Conservation (phyloP, 495 filamentous ascomycete genomes). For the Cercophora scortea region DNA sequence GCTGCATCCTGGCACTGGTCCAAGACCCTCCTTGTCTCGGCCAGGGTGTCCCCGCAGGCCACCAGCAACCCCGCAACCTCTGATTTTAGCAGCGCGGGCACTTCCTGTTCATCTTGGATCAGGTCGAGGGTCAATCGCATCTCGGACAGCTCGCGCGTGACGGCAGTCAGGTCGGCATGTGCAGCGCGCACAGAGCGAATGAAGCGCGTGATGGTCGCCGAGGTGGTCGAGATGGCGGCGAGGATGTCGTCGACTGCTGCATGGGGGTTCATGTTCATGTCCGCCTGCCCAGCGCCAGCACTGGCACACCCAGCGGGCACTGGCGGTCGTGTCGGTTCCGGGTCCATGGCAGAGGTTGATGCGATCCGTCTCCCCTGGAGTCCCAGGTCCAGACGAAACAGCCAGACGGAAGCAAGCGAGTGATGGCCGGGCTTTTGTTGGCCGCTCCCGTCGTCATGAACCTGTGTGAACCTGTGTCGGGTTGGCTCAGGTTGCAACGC, state of each 20-base stretch:
- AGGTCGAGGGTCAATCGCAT: conserved; percentile 22
- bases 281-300: too few species aligned
- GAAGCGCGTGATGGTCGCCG: conserved; percentile 18
- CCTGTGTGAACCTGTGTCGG: too few species aligned
- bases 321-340: too few species aligned
- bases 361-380: too few species aligned
- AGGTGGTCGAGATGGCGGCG: conserved; percentile 16
- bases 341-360: too few species aligned
- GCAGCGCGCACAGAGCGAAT: conserved; percentile 20
- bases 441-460: too few species aligned
- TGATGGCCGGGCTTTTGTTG: too few species aligned
- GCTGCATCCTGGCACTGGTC: conserved; percentile 5
- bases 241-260: conserved; percentile 16
- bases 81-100: conserved; percentile 12
- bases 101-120: conserved; percentile 12
- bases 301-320: too few species aligned
- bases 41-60: conserved; percentile 12
- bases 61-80: conserved; percentile 15
- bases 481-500: too few species aligned
- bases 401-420: too few species aligned
- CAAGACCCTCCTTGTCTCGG: conserved; percentile 12
- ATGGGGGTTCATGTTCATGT: too few species aligned
- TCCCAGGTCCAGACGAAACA: too few species aligned
- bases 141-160: conserved; percentile 23
- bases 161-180: conserved; percentile 19